These are phyloP conservation scores for Posidonia oceanica DNA, from an alignment of 116 monocot genomes.

Conservation along the genomic window DNA sequence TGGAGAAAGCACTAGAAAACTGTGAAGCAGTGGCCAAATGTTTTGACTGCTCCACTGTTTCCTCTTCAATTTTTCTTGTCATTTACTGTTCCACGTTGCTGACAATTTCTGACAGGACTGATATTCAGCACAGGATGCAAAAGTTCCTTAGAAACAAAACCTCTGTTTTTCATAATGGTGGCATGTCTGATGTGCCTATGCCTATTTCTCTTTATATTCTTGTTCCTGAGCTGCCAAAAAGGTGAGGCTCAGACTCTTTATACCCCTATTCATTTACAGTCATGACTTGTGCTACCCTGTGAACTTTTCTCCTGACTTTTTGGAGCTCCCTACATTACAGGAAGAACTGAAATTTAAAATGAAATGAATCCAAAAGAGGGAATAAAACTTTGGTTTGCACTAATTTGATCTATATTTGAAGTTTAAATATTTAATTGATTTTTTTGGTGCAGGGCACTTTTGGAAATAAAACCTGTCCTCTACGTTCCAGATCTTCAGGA, in stretches of 20 bases:
- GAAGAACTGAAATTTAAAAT: too few species aligned
- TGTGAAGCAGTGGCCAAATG: slow-evolving; percentile 69
- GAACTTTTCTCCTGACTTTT: too few species aligned
- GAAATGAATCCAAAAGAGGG: too few species aligned
- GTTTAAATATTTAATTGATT: not conserved
- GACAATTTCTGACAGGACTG: slow-evolving; percentile 26
- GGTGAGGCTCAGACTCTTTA: slow-evolving; percentile 16
- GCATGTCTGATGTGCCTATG: slow-evolving; percentile 1
- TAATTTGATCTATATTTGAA: not conserved
- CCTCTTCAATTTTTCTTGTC: slow-evolving; percentile 50
- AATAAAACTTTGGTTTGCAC: too few species aligned
- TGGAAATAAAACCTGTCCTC: slow-evolving; percentile 84
- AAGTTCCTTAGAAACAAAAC: slow-evolving; percentile 17
- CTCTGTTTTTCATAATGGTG: slow-evolving; percentile 7
- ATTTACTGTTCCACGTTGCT: slow-evolving; percentile 68
- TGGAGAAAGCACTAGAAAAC: slow-evolving; percentile 65
- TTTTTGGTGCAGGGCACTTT: slow-evolving; percentile 43
- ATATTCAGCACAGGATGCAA: slow-evolving; percentile 35
- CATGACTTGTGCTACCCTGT: not conserved
- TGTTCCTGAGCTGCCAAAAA: slow-evolving; percentile 75
- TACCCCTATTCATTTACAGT: not conserved
- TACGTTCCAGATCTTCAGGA: slow-evolving; percentile 30
- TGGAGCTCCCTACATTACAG: too few species aligned
- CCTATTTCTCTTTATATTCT: slow-evolving; percentile 61
- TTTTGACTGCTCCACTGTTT: slow-evolving; percentile 55